These are phyloP conservation scores for Chlamydomonas sphaeroides DNA, from an alignment of 139 green algal genomes.

Conservation along the genomic window DNA sequence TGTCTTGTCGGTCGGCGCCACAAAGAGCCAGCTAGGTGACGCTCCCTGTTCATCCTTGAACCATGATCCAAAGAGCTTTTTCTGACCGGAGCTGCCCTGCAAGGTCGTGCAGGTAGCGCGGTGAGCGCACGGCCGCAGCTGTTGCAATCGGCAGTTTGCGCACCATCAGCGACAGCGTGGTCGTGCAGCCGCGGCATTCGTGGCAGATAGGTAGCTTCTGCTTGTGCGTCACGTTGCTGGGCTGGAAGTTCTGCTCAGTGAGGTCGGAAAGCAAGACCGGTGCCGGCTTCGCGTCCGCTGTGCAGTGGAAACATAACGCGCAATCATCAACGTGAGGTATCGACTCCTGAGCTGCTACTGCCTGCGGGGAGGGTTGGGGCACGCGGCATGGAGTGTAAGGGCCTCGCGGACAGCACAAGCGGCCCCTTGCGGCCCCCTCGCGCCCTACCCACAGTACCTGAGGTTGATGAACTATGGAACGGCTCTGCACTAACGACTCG, in stretches of 20 bases:
- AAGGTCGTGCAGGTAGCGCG: neutral
- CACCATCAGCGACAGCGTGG: neutral
- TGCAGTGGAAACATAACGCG: slow-evolving; percentile 45
- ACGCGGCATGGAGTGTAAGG: too few relatives aligned
- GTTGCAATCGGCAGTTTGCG: neutral
- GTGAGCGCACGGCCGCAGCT: neutral
- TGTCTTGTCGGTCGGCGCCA: slow-evolving; percentile 39
- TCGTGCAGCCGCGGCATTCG: neutral
- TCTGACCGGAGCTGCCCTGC: slow-evolving; percentile 36
- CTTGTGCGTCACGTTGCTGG: slow-evolving; percentile 31
- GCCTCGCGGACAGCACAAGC: too few relatives aligned
- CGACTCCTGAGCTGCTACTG: too few relatives aligned
- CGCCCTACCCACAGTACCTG: too few relatives aligned
- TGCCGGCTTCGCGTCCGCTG: slow-evolving; percentile 9
- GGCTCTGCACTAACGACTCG: too few relatives aligned
- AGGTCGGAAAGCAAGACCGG: slow-evolving; percentile 23
- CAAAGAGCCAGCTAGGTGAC: slow-evolving; percentile 55
- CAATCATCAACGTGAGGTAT: slow-evolving; percentile 49
- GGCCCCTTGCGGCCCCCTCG: too few relatives aligned
- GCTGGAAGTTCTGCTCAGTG: slow-evolving; percentile 32
- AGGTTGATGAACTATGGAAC: too few relatives aligned
- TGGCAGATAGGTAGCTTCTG: slow-evolving; percentile 31
- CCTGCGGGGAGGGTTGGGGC: too few relatives aligned
- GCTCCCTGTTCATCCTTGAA: slow-evolving; percentile 53
- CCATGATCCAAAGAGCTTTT: slow-evolving; percentile 44